A percentile compares a stretch with the other conserved stretches of the same genome.
Conservation (phyloP, 768 basidiomycete genomes). For the Hygrocybe coccinea region DNA sequence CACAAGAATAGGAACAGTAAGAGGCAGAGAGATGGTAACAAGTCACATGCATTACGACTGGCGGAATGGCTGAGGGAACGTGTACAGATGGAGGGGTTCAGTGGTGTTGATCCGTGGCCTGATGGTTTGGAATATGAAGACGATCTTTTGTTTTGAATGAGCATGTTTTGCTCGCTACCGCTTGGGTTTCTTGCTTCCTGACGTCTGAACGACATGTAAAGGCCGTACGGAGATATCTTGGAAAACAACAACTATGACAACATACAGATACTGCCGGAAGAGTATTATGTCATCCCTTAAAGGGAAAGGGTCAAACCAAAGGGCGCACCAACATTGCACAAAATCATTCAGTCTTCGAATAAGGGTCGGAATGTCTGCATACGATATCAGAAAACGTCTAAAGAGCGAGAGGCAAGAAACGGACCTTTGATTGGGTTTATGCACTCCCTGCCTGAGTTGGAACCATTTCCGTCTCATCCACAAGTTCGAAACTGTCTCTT, state of each 20-base stretch:
- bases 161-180: neutral
- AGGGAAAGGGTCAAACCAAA: no score
- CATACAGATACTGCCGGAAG: no score
- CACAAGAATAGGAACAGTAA: constrained; percentile 7
- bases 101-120: constrained; percentile 30
- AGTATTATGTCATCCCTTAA: no score
- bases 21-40: constrained; percentile 14
- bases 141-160: constrained; percentile 20
- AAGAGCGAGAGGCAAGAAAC: neutral
- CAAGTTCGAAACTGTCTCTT: constrained; percentile 33
- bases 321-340: neutral
- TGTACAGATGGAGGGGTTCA: constrained; percentile 24
- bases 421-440: constrained; percentile 31
- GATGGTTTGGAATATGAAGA: constrained; percentile 27
- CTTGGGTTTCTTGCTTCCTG: neutral
- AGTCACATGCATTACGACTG: constrained; percentile 1
- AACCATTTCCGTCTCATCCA: constrained; percentile 34
- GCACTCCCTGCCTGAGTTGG: constrained; percentile 35
- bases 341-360: constrained; percentile 41
- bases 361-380: constrained; percentile 44
- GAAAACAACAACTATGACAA: no score
- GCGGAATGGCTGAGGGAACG: constrained; percentile 13
- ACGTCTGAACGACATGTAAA: neutral
- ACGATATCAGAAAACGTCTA: constrained; percentile 1
- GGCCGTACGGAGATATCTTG: no score